Percentiles rank a stretch among this genome's conserved stretches.
Conservation (phyloP, 1,284 basidiomycete genomes). For the Leccinum griseonigrum region DNA sequence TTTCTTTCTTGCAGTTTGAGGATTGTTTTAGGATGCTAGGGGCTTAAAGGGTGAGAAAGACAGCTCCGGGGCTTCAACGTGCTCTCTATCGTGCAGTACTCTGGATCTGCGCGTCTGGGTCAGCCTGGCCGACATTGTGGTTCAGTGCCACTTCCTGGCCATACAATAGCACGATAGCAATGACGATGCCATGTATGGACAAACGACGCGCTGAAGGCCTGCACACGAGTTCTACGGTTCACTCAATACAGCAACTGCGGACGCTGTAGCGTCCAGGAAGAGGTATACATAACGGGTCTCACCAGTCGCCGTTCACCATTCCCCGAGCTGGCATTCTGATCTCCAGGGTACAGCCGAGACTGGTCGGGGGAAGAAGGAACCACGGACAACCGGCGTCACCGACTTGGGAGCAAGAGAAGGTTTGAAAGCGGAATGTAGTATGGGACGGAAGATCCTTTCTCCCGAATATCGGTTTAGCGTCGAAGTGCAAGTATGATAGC, state of each 20-base stretch:
- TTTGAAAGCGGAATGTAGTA: neutral
- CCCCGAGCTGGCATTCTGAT: neutral
- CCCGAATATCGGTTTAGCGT: neutral
- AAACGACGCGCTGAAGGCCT: neutral
- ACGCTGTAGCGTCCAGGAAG: neutral
- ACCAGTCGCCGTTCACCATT: neutral
- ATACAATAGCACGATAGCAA: neutral
- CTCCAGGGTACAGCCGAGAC: neutral
- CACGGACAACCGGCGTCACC: no score
- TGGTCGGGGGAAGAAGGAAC: neutral
- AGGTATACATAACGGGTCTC: neutral
- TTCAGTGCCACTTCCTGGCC: neutral
- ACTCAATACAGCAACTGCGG: neutral
- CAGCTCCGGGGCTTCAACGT: neutral
- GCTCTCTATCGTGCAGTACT: neutral
- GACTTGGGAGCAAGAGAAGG: neutral
- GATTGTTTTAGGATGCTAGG: no score
- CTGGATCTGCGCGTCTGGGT: no score
- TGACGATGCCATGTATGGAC: neutral
- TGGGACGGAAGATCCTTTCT: conserved; percentile 1
- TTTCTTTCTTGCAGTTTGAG: no score
- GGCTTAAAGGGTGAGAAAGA: neutral
- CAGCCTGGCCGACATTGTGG: neutral
- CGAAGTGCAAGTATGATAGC: neutral
- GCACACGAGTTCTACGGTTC: neutral